Base-by-base conservation (phyloP, 345 rosid species). In the Erucastrum elatum region DNA sequence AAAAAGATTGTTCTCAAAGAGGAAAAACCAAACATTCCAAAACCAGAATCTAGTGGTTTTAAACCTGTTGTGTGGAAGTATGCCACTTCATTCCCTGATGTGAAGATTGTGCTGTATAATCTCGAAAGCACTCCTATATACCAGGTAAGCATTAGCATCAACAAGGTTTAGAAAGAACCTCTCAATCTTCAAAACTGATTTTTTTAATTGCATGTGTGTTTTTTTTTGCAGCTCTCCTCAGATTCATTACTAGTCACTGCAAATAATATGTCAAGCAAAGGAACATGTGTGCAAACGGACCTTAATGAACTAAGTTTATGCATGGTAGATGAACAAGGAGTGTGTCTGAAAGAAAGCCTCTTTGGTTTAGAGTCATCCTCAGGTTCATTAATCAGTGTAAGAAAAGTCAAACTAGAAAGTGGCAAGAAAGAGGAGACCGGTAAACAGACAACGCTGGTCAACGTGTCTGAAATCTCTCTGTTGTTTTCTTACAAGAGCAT, bases 171-270 rank as follows among this genome's bases (percentile, higher is more conserved):
- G 34, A 46, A 73, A 73, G 25, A 68, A 3, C 35, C 16, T 66
- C 33, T 37, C 29, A 68, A 34, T 17, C 13, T 8, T 73, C 7
- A 74, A 66, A 26, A 29, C 27, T 61, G 35, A 61, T 16, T 34
- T 68, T 34, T 68, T 34, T 34, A 16, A 4, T 29, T 60, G 31
- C 9, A 27, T 51, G 31, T 53, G 16, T 64, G 16, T 55, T 49
- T 34, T 55, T 49, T 34, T 30, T 75, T 75, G 81, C 78, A 95
- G 99, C 91, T 86, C 8, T 87, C 88, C 81, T 89, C 89, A 65
- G 96, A 95, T 84, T 93, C 97, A 34, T 93, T 91, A 69, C 92
- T 93, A 67, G 74, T 89, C 64, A 89, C 84, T 77, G 96, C 96
- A 73, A 91, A 88, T 85, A 88, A 93, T 84, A 81, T 89, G 79